Evolutionary conservation across 148 eudicot genomes (phyloP), one percentile per base, ranked within the genome.

Genomic region (Rhododendron kiyosumense): DNA sequence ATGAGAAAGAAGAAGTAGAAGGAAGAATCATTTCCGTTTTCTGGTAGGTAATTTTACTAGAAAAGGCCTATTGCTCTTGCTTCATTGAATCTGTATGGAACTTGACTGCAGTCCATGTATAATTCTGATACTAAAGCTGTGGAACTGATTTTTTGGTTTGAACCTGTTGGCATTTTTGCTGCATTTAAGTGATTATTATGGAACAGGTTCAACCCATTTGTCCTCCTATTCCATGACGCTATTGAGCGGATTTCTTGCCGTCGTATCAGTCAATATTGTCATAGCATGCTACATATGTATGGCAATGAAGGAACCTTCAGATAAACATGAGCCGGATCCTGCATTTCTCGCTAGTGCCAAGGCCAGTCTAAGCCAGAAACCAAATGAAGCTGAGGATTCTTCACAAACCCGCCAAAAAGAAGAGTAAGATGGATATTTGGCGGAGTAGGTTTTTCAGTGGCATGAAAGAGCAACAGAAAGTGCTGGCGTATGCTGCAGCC

Each of bases 211-310:
- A 46, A 74, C 88, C 59, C 46, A 90, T n/a, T 85, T 96, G 80
- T 92, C 96, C 17, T 89, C 96, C n/a, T 86, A 88, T 84, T 87
- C 96, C 28, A 30, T 89, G 92, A 94, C 94, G 5, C 86, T 94
- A 49, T 79, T 94, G 88, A 96, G 99, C 87, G 99, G 99, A 32
- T 88, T 96, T 81, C 90, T 96, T 63, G 99, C 99, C 36, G 99
- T 96, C 12, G 61, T 96, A 81, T 94, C 99, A 8, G 98, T 96
- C n/a, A 96, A 96, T 71, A 87, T 93, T 81, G 93, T 94, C 59
- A 90, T 94, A 63, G 98, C 91, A 78, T 88, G 94, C 78, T 96
- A 94, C 89, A 93, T 96, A 52, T 93, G 74, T 81, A 85, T 92
- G 93, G 98, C 98, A 52, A 89, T 94, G 93, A 94, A 87, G 90